These are phyloP conservation scores for Lablab purpureus DNA, from an alignment of 306 rosid genomes.

Conservation along the genomic window DNA sequence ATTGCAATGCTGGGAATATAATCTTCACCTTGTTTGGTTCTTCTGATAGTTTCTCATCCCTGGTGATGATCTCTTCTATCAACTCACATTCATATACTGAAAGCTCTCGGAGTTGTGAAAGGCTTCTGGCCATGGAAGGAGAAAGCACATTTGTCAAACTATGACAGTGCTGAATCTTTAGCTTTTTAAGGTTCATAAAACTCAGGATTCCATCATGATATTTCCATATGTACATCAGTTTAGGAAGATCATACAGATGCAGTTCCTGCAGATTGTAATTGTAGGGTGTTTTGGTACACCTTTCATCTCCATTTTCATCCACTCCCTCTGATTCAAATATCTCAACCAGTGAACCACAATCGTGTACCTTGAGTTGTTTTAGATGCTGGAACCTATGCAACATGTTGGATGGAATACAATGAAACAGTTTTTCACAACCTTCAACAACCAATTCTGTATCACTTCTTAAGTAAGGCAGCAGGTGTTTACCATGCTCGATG, in stretches of 20 bases:
- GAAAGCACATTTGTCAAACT: conserved; percentile 12
- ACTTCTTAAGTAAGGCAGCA: conserved; percentile 1
- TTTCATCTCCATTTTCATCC: conserved; percentile 19
- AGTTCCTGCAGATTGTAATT: conserved; percentile 39
- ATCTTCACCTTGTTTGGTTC: background rate
- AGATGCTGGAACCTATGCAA: conserved; percentile 22
- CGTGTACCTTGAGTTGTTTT: conserved; percentile 41
- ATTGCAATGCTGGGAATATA: background rate
- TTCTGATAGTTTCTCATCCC: background rate
- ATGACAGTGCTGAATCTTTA: background rate
- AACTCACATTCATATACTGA: conserved; percentile 2
- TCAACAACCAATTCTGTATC: conserved; percentile 1
- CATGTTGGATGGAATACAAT: conserved; percentile 14
- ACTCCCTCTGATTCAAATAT: conserved; percentile 40
- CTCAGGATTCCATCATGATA: conserved; percentile 14
- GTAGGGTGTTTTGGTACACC: background rate
- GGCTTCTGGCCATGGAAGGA: background rate
- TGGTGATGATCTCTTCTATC: background rate
- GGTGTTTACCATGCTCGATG: background rate
- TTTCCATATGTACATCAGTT: conserved; percentile 40
- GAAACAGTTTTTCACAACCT: background rate
- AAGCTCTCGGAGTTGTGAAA: conserved; percentile 2
- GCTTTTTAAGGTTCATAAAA: background rate
- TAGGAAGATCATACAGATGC: conserved; percentile 38
- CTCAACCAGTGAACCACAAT: conserved; percentile 40